Percentiles rank a stretch among this genome's conserved stretches.
Evolutionary conservation across 495 filamentous ascomycete species (phyloP).

Genomic region (Penicillium silybi): DNA sequence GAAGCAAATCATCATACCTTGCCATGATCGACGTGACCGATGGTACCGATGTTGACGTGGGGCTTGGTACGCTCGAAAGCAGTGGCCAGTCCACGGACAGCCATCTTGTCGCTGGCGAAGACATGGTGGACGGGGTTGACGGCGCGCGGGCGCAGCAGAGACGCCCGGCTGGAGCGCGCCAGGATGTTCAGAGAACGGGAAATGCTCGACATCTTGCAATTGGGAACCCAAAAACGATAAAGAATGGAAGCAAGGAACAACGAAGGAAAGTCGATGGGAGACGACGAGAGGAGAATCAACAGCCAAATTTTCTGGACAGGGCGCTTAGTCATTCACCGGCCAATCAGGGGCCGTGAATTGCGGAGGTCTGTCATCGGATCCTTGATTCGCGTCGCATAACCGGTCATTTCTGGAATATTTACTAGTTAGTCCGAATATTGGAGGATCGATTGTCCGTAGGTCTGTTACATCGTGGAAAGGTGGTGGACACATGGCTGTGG

Average conservation of each 20-base stretch:
- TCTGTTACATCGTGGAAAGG: too few relatives aligned
- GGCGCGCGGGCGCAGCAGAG: constrained; percentile 55
- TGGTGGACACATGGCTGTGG: background rate
- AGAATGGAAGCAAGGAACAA: constrained; percentile 31
- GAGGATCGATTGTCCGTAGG: background rate
- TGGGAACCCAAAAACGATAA: constrained; percentile 31
- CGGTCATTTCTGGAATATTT: background rate
- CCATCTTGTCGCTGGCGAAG: constrained; percentile 61
- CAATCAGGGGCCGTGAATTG: constrained; percentile 40
- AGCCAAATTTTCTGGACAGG: constrained; percentile 39
- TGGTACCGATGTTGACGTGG: constrained; percentile 98
- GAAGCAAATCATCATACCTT: constrained; percentile 59
- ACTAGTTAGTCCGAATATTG: background rate
- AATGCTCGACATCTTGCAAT: constrained; percentile 59
- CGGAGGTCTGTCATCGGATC: constrained; percentile 24
- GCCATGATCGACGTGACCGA: constrained; percentile 99
- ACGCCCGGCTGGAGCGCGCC: constrained; percentile 62
- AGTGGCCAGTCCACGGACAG: constrained; percentile 67
- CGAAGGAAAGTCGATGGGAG: constrained; percentile 30
- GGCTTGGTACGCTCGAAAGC: constrained; percentile 90
- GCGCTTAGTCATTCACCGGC: constrained; percentile 37
- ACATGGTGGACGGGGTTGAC: constrained; percentile 69
- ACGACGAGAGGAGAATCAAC: constrained; percentile 25
- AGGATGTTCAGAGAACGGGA: constrained; percentile 64
- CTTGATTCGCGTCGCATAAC: background rate